Conservation (phyloP, 2,329 filamentous ascomycete species). For the Stenocarpella maydis region DNA sequence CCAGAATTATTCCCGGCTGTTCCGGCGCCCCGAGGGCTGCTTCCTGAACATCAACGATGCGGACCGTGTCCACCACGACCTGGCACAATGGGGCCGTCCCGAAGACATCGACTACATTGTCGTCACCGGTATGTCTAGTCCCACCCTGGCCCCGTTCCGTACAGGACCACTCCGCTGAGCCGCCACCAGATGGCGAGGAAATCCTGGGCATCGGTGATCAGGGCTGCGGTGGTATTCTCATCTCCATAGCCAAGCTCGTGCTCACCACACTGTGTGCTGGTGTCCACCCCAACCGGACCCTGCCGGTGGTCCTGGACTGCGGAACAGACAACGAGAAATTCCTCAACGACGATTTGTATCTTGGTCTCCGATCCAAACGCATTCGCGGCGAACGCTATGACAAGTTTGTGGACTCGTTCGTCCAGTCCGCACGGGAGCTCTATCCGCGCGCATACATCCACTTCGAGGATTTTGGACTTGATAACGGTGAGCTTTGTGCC, state of each 20-base stretch:
- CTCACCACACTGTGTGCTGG: slow-evolving; percentile 88
- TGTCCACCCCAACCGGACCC: slow-evolving; percentile 78
- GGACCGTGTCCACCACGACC: slow-evolving; percentile 69
- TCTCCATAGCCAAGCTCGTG: slow-evolving; percentile 83
- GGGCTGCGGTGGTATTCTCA: slow-evolving; percentile 84
- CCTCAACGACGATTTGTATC: slow-evolving; percentile 79
- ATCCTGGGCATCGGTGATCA: slow-evolving; percentile 92
- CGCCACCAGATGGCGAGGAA: slow-evolving; percentile 62
- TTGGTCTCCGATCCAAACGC: slow-evolving; percentile 74
- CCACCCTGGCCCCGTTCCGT: not conserved
- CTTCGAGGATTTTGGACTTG: slow-evolving; percentile 87
- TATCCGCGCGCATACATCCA: slow-evolving; percentile 87
- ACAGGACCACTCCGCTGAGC: not conserved
- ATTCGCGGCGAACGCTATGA: slow-evolving; percentile 78
- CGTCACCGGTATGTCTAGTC: slow-evolving; percentile 70
- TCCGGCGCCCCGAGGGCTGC: slow-evolving; percentile 80
- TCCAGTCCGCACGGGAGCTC: slow-evolving; percentile 70
- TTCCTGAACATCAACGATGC: slow-evolving; percentile 78
- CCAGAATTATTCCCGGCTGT: slow-evolving; percentile 80
- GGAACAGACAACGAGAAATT: slow-evolving; percentile 83
- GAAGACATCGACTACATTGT: slow-evolving; percentile 91
- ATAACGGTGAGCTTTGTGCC: slow-evolving; percentile 62
- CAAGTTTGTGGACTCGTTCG: slow-evolving; percentile 77
- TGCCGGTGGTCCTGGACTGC: slow-evolving; percentile 85
- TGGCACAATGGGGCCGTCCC: slow-evolving; percentile 72